These are phyloP conservation scores for Alternaria infectoria DNA, from an alignment of 2,329 filamentous ascomycete genomes.

Conservation along the genomic window DNA sequence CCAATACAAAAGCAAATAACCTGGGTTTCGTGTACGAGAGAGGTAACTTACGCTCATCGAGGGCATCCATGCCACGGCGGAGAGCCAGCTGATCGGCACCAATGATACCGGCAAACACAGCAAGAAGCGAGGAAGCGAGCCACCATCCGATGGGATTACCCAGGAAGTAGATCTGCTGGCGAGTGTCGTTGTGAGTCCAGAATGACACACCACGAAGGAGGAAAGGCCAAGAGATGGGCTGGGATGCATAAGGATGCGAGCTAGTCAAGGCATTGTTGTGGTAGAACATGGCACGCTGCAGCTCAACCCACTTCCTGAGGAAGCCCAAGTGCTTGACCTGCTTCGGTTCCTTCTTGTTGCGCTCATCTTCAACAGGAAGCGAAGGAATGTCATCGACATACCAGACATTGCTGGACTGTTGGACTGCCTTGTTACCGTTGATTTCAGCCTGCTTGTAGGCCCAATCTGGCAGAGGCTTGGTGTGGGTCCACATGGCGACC, in stretches of 20 bases:
- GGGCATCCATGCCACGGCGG: constrained; percentile 87
- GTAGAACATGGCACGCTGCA: constrained; percentile 98
- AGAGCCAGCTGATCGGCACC: constrained; percentile 92
- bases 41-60: constrained; percentile 82
- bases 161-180: constrained; percentile 97
- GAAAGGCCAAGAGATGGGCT: constrained; percentile 98
- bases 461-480: constrained; percentile 95
- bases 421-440: constrained; percentile 97
- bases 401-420: constrained; percentile 92
- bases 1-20: constrained; percentile 1
- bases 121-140: constrained; percentile 88
- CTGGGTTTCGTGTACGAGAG: constrained; percentile 1
- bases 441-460: constrained; percentile 97
- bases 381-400: constrained; percentile 90
- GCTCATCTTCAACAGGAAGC: constrained; percentile 71
- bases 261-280: constrained; percentile 98
- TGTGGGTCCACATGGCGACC: constrained; percentile 99
- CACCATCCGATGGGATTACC: constrained; percentile 98
- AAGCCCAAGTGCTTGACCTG: constrained; percentile 87
- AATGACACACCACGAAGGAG: constrained; percentile 96
- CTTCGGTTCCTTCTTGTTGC: constrained; percentile 75
- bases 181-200: constrained; percentile 96
- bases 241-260: constrained; percentile 93
- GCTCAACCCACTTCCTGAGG: constrained; percentile 91
- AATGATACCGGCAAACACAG: constrained; percentile 90